These are phyloP conservation scores for Suhomyces bokatorum DNA, from an alignment of 1,139 yeast genomes.

Conservation along the genomic window DNA sequence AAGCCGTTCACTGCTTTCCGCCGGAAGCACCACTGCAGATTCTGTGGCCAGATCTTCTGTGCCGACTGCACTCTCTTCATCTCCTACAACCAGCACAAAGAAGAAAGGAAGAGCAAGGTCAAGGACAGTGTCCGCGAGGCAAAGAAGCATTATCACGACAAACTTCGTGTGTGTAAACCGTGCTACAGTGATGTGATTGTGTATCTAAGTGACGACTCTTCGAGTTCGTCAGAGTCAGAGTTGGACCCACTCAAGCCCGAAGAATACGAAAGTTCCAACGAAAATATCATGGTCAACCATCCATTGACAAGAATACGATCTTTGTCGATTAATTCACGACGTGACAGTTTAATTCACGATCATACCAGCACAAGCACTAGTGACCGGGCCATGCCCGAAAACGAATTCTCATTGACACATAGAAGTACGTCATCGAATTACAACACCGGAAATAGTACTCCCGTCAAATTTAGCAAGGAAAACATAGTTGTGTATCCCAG, in stretches of 20 bases:
- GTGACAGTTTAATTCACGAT: slow-evolving; percentile 21
- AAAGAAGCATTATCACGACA: slow-evolving; percentile 51
- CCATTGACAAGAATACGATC: slow-evolving; percentile 36
- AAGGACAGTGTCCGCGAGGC: slow-evolving; percentile 6
- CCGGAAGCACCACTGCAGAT: slow-evolving; percentile 91
- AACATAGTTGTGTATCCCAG: slow-evolving; percentile 39
- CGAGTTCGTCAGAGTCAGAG: slow-evolving; percentile 21
- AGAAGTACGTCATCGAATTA: slow-evolving; percentile 3
- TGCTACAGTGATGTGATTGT: slow-evolving; percentile 72
- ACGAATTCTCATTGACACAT: slow-evolving; percentile 14
- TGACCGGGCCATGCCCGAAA: slow-evolving; percentile 9
- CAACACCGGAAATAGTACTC: slow-evolving; percentile 1
- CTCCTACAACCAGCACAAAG: slow-evolving; percentile 68
- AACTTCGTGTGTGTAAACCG: slow-evolving; percentile 75
- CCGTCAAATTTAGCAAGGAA: slow-evolving; percentile 11
- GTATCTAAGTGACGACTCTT: slow-evolving; percentile 65
- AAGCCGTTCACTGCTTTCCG: slow-evolving; percentile 75
- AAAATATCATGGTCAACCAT: slow-evolving; percentile 28
- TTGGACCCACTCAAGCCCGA: slow-evolving; percentile 18
- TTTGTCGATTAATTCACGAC: slow-evolving; percentile 29
- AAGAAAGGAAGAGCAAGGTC: slow-evolving; percentile 27
- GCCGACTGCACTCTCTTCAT: slow-evolving; percentile 79
- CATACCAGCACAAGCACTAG: background rate
- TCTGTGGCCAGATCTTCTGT: slow-evolving; percentile 96
- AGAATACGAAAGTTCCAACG: slow-evolving; percentile 15